phyloP scores from a whole-genome alignment of 495 filamentous ascomycete species.

The Astrocystis sublimbata region DNA sequence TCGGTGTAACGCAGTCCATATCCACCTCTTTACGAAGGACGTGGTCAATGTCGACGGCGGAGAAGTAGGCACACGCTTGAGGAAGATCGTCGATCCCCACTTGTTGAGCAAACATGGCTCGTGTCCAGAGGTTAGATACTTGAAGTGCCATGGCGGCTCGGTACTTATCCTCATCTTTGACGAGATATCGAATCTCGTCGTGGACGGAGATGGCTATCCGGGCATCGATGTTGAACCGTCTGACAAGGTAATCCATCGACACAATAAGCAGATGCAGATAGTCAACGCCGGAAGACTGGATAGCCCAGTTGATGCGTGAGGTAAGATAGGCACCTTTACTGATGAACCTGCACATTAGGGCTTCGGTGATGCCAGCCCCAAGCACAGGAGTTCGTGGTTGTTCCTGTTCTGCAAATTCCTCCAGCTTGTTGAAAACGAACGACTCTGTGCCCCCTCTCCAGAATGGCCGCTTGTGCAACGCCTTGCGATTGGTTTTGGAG shows the following conservation, averaged over 20 bases:
- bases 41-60: slow-evolving; percentile 88
- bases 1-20: slow-evolving; percentile 95
- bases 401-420: slow-evolving; percentile 96
- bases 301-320: slow-evolving; percentile 97
- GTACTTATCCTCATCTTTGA: slow-evolving; percentile 84
- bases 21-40: slow-evolving; percentile 96
- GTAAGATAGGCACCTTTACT: slow-evolving; percentile 92
- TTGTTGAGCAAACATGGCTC: slow-evolving; percentile 95
- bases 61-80: slow-evolving; percentile 92
- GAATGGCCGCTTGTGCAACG: slow-evolving; percentile 72
- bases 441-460: slow-evolving; percentile 97
- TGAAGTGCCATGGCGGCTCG: slow-evolving; percentile 87
- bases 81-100: slow-evolving; percentile 95
- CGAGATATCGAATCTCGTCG: slow-evolving; percentile 94
- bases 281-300: slow-evolving; percentile 95
- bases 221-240: slow-evolving; percentile 80
- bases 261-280: slow-evolving; percentile 95
- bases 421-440: slow-evolving; percentile 96
- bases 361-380: slow-evolving; percentile 96
- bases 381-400: slow-evolving; percentile 87
- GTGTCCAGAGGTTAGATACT: slow-evolving; percentile 92
- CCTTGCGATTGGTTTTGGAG: slow-evolving; percentile 65
- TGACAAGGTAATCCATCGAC: slow-evolving; percentile 88
- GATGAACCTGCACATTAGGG: slow-evolving; percentile 82
- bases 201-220: slow-evolving; percentile 93